Evolutionary conservation across 2,329 filamentous ascomycete species (phyloP).

Genomic region (Pseudogymnoascus sp.): DNA sequence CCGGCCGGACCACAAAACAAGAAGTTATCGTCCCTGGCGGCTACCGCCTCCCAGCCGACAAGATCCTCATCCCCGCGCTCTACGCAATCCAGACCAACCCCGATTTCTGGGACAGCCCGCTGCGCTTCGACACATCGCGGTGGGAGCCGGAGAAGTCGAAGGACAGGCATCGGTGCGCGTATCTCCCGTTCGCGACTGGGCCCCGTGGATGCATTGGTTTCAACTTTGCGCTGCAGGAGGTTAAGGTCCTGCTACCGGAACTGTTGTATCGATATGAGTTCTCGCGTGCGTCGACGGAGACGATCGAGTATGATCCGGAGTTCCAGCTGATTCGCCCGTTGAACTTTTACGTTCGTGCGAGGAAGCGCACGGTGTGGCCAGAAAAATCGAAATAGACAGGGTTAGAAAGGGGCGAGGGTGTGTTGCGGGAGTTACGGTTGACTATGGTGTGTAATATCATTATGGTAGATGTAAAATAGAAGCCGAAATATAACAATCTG

Average conservation of each 20-base stretch:
- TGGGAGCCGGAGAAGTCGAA: slow-evolving; percentile 19
- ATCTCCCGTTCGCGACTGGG: slow-evolving; percentile 33
- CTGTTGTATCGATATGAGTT: slow-evolving; percentile 34
- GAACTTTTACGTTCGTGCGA: slow-evolving; percentile 29
- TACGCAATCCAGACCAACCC: slow-evolving; percentile 21
- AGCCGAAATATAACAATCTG: background rate
- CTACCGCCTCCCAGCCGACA: slow-evolving; percentile 35
- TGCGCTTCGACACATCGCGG: slow-evolving; percentile 19
- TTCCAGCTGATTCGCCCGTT: slow-evolving; percentile 35
- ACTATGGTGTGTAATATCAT: background rate
- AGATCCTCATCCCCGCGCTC: slow-evolving; percentile 19
- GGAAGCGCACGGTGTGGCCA: slow-evolving; percentile 20
- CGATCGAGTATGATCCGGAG: slow-evolving; percentile 34
- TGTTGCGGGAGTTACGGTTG: background rate
- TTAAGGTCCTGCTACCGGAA: slow-evolving; percentile 32
- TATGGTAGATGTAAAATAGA: background rate
- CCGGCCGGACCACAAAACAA: slow-evolving; percentile 37
- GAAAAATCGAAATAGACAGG: slow-evolving; percentile 24
- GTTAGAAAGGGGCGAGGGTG: slow-evolving; percentile 20
- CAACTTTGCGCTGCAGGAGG: slow-evolving; percentile 35
- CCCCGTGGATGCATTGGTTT: slow-evolving; percentile 34
- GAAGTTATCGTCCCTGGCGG: slow-evolving; percentile 40
- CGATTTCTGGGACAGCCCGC: slow-evolving; percentile 18
- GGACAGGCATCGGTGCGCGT: slow-evolving; percentile 20
- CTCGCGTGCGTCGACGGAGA: slow-evolving; percentile 26